Base-by-base conservation (phyloP, 2,329 filamentous ascomycete genomes). In the Colletotrichum sp. region DNA sequence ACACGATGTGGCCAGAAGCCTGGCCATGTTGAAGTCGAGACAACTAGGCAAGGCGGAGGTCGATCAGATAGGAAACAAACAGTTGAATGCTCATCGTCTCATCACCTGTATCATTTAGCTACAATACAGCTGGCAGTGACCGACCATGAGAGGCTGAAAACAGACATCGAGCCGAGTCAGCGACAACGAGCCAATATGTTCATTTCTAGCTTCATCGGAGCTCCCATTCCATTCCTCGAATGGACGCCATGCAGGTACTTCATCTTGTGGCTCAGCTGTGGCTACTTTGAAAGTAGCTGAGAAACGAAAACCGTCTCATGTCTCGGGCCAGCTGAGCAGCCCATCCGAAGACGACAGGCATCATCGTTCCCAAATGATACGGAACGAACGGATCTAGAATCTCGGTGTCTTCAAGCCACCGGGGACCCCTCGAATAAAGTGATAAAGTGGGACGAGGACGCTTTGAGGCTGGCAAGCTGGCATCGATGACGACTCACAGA, bases 401-500 rank as follows among this genome's bases (percentile, higher is more conserved):
- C 13, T 21, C 3, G 16, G 21, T 26, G 5, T 44, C 26, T 28
- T 67, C 9, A 30, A 52, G 26, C 55, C 28, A 34, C 49, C 57
- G 16, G 36, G 36, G 49, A 70, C 36, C 34, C 44, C 36, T 52
- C 57, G 57, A 30, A 24, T 18, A n/a, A 36, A 59, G 24, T 36
- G 49, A 26, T 8, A 32, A 32, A 16, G 34, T 52, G 12, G 36
- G 36, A 34, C 36, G 28, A 34, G 30, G 24, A 69, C n/a, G 57
- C 24, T 49, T 59, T 32, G 59, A 64, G 59, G 44, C 57, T 59
- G 64, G 32, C 49, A 64, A 34, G 44, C 44, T 59, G 64, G 32
- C 49, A 65, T 76, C 59, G 59, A 76, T 76, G 74, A 76, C 74
- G 74, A 75, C 57, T 26, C 34, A 39, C 55, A 18, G 32, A 55